Evolutionary conservation across 352 stramenopile species (phyloP).

Genomic region (Phytophthora ramorum): DNA sequence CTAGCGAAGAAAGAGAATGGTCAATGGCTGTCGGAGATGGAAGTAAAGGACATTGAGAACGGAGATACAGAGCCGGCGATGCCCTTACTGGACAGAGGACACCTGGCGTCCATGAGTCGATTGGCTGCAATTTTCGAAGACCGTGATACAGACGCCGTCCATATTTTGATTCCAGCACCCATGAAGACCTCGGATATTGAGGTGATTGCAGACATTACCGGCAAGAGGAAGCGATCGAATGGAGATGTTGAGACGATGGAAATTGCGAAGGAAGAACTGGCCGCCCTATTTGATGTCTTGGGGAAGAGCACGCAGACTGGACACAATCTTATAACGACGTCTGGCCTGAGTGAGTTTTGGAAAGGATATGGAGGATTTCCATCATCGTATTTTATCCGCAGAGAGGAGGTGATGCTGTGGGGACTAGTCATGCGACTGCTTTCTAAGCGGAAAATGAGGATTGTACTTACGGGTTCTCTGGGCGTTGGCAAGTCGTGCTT

Average conservation of each 20-base stretch:
- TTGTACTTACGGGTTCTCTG: slow-evolving; percentile 32
- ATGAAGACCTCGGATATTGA: slow-evolving; percentile 4
- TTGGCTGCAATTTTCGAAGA: slow-evolving; percentile 23
- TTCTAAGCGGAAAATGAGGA: slow-evolving; percentile 18
- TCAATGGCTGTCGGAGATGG: slow-evolving; percentile 20
- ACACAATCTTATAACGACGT: slow-evolving; percentile 11
- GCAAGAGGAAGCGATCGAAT: slow-evolving; percentile 32
- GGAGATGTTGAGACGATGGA: slow-evolving; percentile 11
- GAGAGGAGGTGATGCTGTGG: slow-evolving; percentile 33
- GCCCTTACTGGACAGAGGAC: slow-evolving; percentile 19
- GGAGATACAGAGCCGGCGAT: slow-evolving; percentile 15
- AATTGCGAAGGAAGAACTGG: slow-evolving; percentile 13
- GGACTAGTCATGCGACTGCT: slow-evolving; percentile 23
- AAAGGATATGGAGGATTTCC: slow-evolving; percentile 30
- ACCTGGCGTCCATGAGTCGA: slow-evolving; percentile 29
- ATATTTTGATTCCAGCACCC: slow-evolving; percentile 28
- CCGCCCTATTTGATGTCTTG: slow-evolving; percentile 21
- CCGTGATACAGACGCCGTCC: slow-evolving; percentile 11
- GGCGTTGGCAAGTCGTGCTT: slow-evolving; percentile 42
- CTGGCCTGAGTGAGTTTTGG: slow-evolving; percentile 23
- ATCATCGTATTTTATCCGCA: slow-evolving; percentile 30
- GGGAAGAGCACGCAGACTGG: slow-evolving; percentile 7
- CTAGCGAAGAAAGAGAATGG: slow-evolving; percentile 27
- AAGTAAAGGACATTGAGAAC: slow-evolving; percentile 29
- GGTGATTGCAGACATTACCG: slow-evolving; percentile 16